Evolutionary conservation across 768 basidiomycete genomes (phyloP), one percentile per base, ranked within the genome.

Genomic region (Collybia mongolica): DNA sequence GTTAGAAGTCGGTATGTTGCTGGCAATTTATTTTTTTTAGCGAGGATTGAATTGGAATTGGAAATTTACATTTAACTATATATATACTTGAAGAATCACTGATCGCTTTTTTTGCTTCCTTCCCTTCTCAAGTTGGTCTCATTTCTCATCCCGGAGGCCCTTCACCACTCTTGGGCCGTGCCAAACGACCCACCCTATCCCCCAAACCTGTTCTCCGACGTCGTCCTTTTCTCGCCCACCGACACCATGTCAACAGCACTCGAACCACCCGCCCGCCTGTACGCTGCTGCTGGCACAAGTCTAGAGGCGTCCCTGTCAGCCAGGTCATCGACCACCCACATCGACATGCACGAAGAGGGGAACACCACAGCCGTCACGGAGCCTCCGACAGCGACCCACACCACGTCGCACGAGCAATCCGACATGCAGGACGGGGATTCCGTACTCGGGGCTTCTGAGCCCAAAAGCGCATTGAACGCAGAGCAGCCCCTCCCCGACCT

Each of bases 261-360:
- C 1, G 57, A 60, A 48, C 55, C 48, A 24, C 57, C 59, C 24
- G 24, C 52, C 48, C 49, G 44, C 20, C 44, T 53, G 17, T 52
- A 57, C 35, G 38, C 49, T 46, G 36, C 48, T 39, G 47, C 29
- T 19, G 49, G 39, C 22, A 8, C 50, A 29, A 14, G 4, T 4
- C 45, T 40, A 19, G 52, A 26, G 14, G 46, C 14, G 32, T 14
- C 48, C 8, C 36, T 41, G 26, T 62, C 61, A 44, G 53, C 55
- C 19, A 56, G 52, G 38, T 55, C 59, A 39, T 58, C 61, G 2
- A 35, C 50, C 35, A 58, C 59, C 0, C 52, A 55, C 9, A 29
- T 60, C 41, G 57, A 58, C 26, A 43, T 51, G 52, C 26, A 48
- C 4, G 54, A 48, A 14, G 53, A 37, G 1, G 46, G 19, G 17